A percentile compares a stretch with the other conserved stretches of the same genome.
These are phyloP conservation scores for Hyaloscypha hepaticicola DNA, from an alignment of 495 filamentous ascomycete species.

Conservation along the genomic window DNA sequence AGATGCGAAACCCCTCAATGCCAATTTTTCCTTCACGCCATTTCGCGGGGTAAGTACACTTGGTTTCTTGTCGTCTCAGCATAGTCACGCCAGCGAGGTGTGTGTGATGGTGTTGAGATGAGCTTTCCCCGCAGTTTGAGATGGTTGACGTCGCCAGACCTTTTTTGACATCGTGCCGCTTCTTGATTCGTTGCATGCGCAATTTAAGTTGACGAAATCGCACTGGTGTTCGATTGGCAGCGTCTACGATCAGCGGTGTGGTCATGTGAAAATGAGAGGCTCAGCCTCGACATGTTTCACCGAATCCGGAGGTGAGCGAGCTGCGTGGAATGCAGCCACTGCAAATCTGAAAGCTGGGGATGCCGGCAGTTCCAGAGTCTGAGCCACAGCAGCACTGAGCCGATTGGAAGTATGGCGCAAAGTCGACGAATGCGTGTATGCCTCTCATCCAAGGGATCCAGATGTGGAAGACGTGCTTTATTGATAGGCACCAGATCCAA, in stretches of 20 bases:
- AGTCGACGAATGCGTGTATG: background rate
- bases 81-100: background rate
- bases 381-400: background rate
- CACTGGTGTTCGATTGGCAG: background rate
- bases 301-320: slow-evolving; percentile 9
- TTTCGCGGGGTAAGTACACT: slow-evolving; percentile 12
- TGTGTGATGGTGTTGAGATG: slow-evolving; percentile 1
- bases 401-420: background rate
- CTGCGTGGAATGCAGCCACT: background rate
- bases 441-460: background rate
- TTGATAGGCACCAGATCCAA: background rate
- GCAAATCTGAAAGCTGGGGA: slow-evolving; percentile 6
- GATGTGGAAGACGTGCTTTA: background rate
- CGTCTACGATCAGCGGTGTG: background rate
- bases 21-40: slow-evolving; percentile 2
- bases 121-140: slow-evolving; percentile 7
- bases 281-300: slow-evolving; percentile 7
- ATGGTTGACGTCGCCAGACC: background rate
- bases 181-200: background rate
- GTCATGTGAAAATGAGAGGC: background rate
- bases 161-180: background rate
- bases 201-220: background rate
- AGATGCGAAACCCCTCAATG: slow-evolving; percentile 10
- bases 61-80: background rate
- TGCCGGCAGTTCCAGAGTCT: background rate